phyloP scores from a whole-genome alignment of 192 early-diverging fungal species.

The Coemansia sp. region DNA sequence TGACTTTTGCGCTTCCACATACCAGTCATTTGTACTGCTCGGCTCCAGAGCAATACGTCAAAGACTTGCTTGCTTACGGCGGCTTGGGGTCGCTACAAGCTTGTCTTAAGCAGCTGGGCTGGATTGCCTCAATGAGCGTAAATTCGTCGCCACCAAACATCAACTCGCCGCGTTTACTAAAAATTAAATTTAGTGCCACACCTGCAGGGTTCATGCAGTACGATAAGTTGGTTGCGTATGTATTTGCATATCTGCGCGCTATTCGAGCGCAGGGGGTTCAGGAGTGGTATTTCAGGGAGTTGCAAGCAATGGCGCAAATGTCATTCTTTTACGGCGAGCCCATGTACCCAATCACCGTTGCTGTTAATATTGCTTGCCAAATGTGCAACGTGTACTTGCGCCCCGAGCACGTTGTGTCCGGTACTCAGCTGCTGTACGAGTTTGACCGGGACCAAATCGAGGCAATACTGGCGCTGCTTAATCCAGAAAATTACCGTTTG shows the following conservation, averaged over 20 bases:
- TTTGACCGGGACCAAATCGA: constrained; percentile 2
- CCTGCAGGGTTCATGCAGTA: constrained; percentile 15
- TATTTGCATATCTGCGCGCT: constrained; percentile 33
- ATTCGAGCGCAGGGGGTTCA: constrained; percentile 3
- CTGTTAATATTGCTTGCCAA: neutral
- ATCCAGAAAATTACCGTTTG: constrained; percentile 59
- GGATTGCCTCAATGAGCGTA: constrained; percentile 60
- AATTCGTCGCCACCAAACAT: neutral
- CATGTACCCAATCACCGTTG: neutral
- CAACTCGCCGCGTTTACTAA: constrained; percentile 7
- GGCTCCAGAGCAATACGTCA: constrained; percentile 66
- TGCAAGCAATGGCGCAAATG: constrained; percentile 8
- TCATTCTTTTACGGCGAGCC: neutral
- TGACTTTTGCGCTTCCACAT: constrained; percentile 83
- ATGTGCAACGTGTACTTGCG: constrained; percentile 9
- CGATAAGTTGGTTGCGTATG: constrained; percentile 13
- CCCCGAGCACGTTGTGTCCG: constrained; percentile 7
- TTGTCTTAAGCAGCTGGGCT: constrained; percentile 77
- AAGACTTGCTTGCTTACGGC: constrained; percentile 78
- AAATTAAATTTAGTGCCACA: constrained; percentile 14
- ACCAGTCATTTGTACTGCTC: constrained; percentile 51
- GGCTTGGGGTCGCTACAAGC: constrained; percentile 79
- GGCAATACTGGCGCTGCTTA: constrained; percentile 31
- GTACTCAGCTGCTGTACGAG: constrained; percentile 6
- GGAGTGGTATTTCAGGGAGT: constrained; percentile 29